phyloP scores from a whole-genome alignment of 2,329 filamentous ascomycete genomes.

The Neonectria neomacrospora region DNA sequence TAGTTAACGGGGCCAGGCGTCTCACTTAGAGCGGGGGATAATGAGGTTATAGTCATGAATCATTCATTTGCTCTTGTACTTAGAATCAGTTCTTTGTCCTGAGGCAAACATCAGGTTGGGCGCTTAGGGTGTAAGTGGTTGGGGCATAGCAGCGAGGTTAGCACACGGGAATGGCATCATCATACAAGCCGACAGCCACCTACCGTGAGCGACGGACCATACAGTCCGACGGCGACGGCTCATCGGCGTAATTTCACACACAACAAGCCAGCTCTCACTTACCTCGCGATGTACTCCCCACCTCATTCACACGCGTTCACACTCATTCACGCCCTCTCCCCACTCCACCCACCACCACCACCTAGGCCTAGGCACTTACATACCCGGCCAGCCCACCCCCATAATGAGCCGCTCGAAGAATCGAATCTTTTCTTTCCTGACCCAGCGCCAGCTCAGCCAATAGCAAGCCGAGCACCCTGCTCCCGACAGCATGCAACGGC shows the following conservation, averaged over 20 bases:
- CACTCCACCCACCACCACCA: slow-evolving; percentile 16
- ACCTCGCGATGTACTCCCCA: slow-evolving; percentile 20
- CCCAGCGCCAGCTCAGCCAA: slow-evolving; percentile 14
- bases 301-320: slow-evolving; percentile 17
- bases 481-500: too few species aligned
- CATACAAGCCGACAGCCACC: background rate
- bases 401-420: background rate
- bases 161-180: slow-evolving; percentile 16
- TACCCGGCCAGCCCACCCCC: slow-evolving; percentile 7
- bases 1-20: background rate
- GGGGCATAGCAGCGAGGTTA: background rate
- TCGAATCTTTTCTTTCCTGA: background rate
- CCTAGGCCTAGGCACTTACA: slow-evolving; percentile 4
- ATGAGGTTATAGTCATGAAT: background rate
- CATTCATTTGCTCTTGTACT: background rate
- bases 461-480: background rate
- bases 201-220: slow-evolving; percentile 2
- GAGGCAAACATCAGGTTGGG: background rate
- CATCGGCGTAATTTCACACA: slow-evolving; percentile 17
- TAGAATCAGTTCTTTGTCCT: background rate
- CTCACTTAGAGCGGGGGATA: background rate
- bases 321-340: slow-evolving; percentile 20
- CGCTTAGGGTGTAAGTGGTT: background rate
- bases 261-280: slow-evolving; percentile 3
- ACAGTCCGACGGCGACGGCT: background rate